Conservation (phyloP, 257 asterid species). For the Parsonsia alboflavescens region DNA sequence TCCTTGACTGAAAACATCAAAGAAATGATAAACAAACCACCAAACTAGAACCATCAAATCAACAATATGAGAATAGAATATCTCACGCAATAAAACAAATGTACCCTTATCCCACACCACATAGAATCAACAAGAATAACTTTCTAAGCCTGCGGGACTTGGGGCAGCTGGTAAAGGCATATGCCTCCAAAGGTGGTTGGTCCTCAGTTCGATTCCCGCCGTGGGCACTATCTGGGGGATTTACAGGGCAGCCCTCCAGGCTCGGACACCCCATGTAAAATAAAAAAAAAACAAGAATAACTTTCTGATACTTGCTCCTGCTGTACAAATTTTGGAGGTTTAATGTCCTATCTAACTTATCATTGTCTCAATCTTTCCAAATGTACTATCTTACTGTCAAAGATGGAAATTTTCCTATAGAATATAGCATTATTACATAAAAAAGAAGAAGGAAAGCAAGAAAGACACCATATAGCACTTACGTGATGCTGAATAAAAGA, state of each 20-base stretch:
- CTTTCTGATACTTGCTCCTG: background rate
- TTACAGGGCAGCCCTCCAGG: too few species aligned
- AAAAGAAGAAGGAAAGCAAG: background rate
- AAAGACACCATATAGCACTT: background rate
- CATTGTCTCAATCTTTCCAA: background rate
- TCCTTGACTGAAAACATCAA: conserved; percentile 51
- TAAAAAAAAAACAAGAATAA: background rate
- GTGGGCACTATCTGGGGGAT: too few species aligned
- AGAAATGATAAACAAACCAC: conserved; percentile 7
- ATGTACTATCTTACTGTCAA: background rate
- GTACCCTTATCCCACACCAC: background rate
- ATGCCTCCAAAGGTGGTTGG: too few species aligned
- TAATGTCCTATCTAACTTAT: background rate
- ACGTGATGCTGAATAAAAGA: background rate
- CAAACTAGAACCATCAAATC: background rate
- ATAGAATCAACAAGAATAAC: background rate
- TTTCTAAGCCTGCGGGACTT: too few species aligned
- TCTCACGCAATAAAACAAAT: background rate
- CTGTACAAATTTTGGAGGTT: background rate
- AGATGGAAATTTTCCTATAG: background rate
- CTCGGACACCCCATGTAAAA: too few species aligned
- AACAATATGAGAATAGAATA: background rate
- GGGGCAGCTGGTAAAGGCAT: too few species aligned
- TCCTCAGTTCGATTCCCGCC: too few species aligned
- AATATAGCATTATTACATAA: background rate